These are phyloP conservation scores for Phaeomoniella chlamydospora DNA, from an alignment of 2,329 filamentous ascomycete species.

Conservation along the genomic window DNA sequence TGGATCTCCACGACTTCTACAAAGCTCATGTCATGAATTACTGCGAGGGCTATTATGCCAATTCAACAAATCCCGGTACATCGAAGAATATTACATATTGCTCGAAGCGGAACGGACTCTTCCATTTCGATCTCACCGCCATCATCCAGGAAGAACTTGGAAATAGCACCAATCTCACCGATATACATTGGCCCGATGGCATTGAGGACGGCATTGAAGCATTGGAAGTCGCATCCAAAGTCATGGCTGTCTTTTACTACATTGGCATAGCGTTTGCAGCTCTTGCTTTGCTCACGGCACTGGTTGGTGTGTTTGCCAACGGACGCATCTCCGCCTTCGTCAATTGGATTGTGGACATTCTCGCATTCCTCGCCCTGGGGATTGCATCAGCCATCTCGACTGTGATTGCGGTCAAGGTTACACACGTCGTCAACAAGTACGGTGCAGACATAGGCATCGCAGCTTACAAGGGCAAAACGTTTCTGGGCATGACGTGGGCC, in stretches of 20 bases:
- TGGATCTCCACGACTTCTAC: conserved; percentile 48
- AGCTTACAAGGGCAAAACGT: conserved; percentile 36
- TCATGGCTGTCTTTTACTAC: conserved; percentile 45
- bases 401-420: conserved; percentile 41
- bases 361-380: conserved; percentile 47
- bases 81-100: conserved; percentile 39
- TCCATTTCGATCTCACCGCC: conserved; percentile 40
- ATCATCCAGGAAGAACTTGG: conserved; percentile 35
- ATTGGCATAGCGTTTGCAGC: conserved; percentile 40
- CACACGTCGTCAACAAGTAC: conserved; percentile 37
- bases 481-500: conserved; percentile 46
- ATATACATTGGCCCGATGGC: conserved; percentile 41
- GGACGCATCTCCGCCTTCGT: conserved; percentile 31
- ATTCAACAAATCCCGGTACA: conserved; percentile 22
- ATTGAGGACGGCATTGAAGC: conserved; percentile 39
- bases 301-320: conserved; percentile 28
- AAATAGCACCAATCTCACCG: conserved; percentile 31
- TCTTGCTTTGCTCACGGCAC: conserved; percentile 30
- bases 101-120: conserved; percentile 37
- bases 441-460: conserved; percentile 34
- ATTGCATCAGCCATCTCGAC: conserved; percentile 62
- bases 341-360: conserved; percentile 33
- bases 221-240: conserved; percentile 33
- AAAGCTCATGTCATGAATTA: conserved; percentile 45
- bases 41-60: conserved; percentile 33